These are phyloP conservation scores for Zygnema cylindricum DNA, from an alignment of 139 green algal species.

Conservation along the genomic window DNA sequence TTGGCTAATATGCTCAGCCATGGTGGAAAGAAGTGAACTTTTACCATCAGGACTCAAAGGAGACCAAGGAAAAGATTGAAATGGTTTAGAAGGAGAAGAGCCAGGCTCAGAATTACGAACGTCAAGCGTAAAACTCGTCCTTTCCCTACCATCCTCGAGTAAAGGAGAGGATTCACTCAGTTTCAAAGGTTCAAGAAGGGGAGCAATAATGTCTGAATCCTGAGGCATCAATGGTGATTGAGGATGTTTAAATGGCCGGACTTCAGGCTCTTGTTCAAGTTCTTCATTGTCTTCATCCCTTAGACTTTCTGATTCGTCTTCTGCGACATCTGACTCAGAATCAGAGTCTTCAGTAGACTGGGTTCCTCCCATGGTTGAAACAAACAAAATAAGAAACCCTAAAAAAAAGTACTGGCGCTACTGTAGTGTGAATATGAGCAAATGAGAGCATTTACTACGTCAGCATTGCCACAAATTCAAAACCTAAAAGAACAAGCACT, in stretches of 20 bases:
- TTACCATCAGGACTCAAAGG: background rate
- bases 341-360: constrained; percentile 16
- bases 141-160: background rate
- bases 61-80: background rate
- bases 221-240: background rate
- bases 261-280: constrained; percentile 9
- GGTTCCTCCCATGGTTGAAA: background rate
- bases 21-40: too few relatives aligned
- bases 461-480: too few relatives aligned
- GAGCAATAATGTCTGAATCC: background rate
- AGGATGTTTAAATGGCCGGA: constrained; percentile 16
- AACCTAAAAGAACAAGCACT: too few relatives aligned
- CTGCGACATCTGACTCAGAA: background rate
- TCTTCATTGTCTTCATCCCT: constrained; percentile 16
- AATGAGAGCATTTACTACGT: too few relatives aligned
- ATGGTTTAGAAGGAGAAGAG: background rate
- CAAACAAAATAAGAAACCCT: too few relatives aligned
- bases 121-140: too few relatives aligned
- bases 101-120: too few relatives aligned
- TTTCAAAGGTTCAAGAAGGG: background rate
- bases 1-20: too few relatives aligned
- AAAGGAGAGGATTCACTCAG: background rate
- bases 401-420: too few relatives aligned
- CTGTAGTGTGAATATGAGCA: too few relatives aligned
- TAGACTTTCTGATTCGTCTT: background rate